Evolutionary conservation across 2,329 filamentous ascomycete genomes (phyloP).

Genomic region (Neospermospora avenae): DNA sequence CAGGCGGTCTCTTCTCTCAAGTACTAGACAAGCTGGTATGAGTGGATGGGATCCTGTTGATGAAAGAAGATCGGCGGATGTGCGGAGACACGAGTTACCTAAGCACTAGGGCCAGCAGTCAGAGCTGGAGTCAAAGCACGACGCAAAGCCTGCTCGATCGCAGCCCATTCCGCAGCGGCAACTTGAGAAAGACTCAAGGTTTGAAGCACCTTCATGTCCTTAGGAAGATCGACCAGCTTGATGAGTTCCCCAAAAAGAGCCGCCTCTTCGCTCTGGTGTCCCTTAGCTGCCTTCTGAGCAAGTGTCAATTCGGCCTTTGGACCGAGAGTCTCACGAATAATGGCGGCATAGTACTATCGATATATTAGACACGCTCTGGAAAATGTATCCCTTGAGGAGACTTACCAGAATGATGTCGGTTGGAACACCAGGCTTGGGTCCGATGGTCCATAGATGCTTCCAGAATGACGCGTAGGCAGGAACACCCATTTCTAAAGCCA

Average conservation of each 20-base stretch:
- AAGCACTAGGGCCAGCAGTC: constrained; percentile 3
- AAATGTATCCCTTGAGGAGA: constrained; percentile 7
- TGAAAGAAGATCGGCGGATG: not conserved
- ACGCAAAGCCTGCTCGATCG: constrained; percentile 48
- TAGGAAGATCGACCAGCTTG: constrained; percentile 45
- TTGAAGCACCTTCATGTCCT: constrained; percentile 30
- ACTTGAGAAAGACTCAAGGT: constrained; percentile 46
- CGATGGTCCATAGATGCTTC: constrained; percentile 51
- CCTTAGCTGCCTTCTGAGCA: constrained; percentile 38
- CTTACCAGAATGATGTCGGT: constrained; percentile 55
- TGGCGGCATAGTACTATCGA: constrained; percentile 53
- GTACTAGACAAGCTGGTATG: not conserved
- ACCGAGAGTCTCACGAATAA: constrained; percentile 52
- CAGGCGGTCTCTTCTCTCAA: not conserved
- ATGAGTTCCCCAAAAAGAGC: constrained; percentile 42
- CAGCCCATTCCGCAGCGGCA: constrained; percentile 45
- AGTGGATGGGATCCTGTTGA: not conserved
- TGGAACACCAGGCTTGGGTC: constrained; percentile 46
- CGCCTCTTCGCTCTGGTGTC: constrained; percentile 4
- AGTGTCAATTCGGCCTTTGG: constrained; percentile 42
- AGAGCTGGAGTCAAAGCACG: constrained; percentile 24
- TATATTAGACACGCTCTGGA: constrained; percentile 5
- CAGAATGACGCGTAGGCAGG: constrained; percentile 48
- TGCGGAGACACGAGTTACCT: not conserved
- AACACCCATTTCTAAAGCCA: constrained; percentile 42